phyloP scores from a whole-genome alignment of 306 rosid genomes.

The Astragalus glycyphyllos region DNA sequence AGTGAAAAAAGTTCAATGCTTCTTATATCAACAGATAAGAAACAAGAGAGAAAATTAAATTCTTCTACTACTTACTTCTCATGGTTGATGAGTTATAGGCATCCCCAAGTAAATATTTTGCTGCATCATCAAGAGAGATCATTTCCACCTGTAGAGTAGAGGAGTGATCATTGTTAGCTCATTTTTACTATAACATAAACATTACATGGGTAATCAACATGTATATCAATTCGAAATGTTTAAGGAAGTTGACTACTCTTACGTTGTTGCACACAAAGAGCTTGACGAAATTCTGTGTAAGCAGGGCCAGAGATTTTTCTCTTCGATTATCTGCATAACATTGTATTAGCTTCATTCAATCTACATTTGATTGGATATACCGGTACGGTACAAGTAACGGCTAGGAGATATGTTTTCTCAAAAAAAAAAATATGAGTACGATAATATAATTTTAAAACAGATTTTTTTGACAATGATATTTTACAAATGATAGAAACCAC shows the following conservation, averaged over 20 bases:
- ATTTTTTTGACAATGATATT: too few species aligned
- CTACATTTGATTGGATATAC: too few species aligned
- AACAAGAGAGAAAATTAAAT: slow-evolving; percentile 11
- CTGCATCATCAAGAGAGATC: slow-evolving; percentile 94
- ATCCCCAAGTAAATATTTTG: slow-evolving; percentile 88
- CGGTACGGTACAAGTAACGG: too few species aligned
- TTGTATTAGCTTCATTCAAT: background rate
- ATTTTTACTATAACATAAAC: background rate
- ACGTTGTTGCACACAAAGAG: slow-evolving; percentile 88
- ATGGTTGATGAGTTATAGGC: slow-evolving; percentile 65
- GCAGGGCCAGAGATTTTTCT: slow-evolving; percentile 90
- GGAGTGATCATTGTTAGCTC: slow-evolving; percentile 24
- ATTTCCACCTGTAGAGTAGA: slow-evolving; percentile 54
- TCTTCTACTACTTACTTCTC: slow-evolving; percentile 67
- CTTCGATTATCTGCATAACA: slow-evolving; percentile 70
- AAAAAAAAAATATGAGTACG: too few species aligned
- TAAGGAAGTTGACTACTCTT: slow-evolving; percentile 41
- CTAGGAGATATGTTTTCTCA: too few species aligned
- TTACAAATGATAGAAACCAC: too few species aligned
- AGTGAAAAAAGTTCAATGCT: slow-evolving; percentile 12
- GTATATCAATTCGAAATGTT: background rate
- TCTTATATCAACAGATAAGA: slow-evolving; percentile 10
- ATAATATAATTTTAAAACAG: too few species aligned
- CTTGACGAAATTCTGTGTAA: slow-evolving; percentile 93
- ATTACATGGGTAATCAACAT: background rate